Conservation (phyloP, 306 rosid genomes). For the Arachis stenosperma region DNA sequence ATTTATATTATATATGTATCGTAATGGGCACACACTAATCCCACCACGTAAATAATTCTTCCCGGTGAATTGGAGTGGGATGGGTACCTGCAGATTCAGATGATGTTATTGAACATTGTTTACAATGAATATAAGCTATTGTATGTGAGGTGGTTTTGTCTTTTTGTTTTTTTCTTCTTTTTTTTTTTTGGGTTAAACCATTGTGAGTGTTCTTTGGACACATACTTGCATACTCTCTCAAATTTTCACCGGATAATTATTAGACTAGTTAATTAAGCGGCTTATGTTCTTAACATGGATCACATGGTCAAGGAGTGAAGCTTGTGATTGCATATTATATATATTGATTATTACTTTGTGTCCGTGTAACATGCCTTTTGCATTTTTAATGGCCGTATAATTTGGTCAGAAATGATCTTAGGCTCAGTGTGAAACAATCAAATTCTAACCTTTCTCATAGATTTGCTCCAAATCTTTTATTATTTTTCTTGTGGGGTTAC, state of each 20-base stretch:
- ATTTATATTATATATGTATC: too few relatives aligned
- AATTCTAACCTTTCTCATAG: constrained; percentile 31
- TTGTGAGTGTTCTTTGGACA: too few relatives aligned
- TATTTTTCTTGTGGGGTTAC: constrained; percentile 32
- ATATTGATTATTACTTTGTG: constrained; percentile 16
- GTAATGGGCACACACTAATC: too few relatives aligned
- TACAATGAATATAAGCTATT: too few relatives aligned
- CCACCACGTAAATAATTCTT: too few relatives aligned
- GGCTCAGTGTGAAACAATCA: constrained; percentile 25
- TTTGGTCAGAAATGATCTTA: constrained; percentile 31
- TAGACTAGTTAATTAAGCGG: constrained; percentile 18
- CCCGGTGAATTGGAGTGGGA: too few relatives aligned
- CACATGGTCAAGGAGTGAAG: constrained; percentile 34
- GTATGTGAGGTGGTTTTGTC: too few relatives aligned
- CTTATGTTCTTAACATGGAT: constrained; percentile 30
- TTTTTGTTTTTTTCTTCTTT: neutral
- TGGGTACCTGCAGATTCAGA: too few relatives aligned
- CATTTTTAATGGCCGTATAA: constrained; percentile 33
- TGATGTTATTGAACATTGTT: too few relatives aligned
- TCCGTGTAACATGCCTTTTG: constrained; percentile 20
- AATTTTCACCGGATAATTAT: constrained; percentile 14
- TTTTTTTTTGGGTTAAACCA: neutral
- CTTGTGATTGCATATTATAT: constrained; percentile 24
- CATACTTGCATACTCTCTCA: neutral
- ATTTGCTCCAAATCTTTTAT: constrained; percentile 40